Evolutionary conservation across 2,329 filamentous ascomycete genomes (phyloP).

Genomic region (Pseudogymnoascus sp.): DNA sequence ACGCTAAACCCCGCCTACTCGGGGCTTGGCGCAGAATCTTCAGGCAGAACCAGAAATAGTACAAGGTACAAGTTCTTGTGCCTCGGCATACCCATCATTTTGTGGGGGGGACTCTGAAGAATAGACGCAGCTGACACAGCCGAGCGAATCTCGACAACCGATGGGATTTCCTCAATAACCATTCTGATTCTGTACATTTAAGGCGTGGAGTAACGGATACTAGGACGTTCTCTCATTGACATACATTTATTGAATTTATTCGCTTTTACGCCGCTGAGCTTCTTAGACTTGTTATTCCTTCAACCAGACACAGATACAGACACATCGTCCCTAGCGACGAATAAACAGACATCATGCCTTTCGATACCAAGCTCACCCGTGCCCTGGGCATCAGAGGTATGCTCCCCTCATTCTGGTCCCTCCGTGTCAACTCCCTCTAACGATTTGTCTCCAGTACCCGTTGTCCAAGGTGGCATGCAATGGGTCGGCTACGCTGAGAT

Average conservation of each 20-base stretch:
- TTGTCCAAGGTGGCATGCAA: slow-evolving; percentile 84
- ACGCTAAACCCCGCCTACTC: slow-evolving; percentile 1
- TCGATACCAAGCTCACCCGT: slow-evolving; percentile 31
- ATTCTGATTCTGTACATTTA: neutral
- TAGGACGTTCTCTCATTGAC: neutral
- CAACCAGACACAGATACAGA: neutral
- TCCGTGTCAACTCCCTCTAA: slow-evolving; percentile 7
- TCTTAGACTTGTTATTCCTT: neutral
- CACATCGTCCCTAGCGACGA: slow-evolving; percentile 37
- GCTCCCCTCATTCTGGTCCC: neutral
- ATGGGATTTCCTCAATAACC: neutral
- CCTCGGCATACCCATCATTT: slow-evolving; percentile 4
- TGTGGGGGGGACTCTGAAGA: neutral
- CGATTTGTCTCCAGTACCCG: slow-evolving; percentile 49
- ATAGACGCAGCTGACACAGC: neutral
- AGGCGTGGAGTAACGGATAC: neutral
- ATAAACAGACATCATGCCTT: slow-evolving; percentile 40
- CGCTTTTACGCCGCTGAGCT: neutral
- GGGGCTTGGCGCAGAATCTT: neutral
- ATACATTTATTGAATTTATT: neutral
- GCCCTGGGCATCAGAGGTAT: slow-evolving; percentile 34
- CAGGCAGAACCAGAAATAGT: neutral
- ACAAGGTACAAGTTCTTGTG: neutral
- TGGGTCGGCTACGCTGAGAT: slow-evolving; percentile 76
- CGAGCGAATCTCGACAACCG: neutral